Conservation (phyloP, 768 basidiomycete species). For the Peribolospora baueri region DNA sequence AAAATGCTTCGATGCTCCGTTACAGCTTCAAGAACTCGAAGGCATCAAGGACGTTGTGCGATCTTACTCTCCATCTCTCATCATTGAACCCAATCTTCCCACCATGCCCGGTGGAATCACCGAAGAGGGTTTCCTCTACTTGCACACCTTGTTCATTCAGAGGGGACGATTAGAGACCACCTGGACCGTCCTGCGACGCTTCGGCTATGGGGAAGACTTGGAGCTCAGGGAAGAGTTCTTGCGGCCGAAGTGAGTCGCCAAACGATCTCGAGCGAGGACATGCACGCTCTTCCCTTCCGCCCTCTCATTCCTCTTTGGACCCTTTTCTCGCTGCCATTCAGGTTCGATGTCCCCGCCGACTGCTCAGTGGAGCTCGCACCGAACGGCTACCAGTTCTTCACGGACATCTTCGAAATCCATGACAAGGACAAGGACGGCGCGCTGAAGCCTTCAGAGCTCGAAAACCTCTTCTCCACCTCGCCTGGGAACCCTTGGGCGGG, state of each 20-base stretch:
- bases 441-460: conserved; percentile 53
- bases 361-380: conserved; percentile 88
- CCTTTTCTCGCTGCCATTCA: conserved; percentile 16
- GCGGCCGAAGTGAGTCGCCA: conserved; percentile 46
- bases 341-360: conserved; percentile 78
- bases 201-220: conserved; percentile 88
- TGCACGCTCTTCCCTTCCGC: too few relatives aligned
- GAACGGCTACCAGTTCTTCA: conserved; percentile 89
- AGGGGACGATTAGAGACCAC: conserved; percentile 86
- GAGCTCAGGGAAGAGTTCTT: conserved; percentile 69
- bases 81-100: conserved; percentile 4
- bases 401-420: conserved; percentile 81
- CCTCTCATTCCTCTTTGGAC: background rate
- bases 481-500: conserved; percentile 90
- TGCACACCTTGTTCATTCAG: conserved; percentile 93
- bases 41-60: conserved; percentile 79
- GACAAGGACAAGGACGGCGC: conserved; percentile 98
- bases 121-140: conserved; percentile 73
- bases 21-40: conserved; percentile 79
- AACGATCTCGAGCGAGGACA: too few relatives aligned
- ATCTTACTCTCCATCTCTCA: conserved; percentile 10
- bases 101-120: conserved; percentile 38
- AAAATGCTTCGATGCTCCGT: conserved; percentile 81
- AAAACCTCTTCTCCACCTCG: conserved; percentile 73
- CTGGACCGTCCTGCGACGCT: conserved; percentile 83